Conservation (phyloP, 352 stramenopile genomes). For the Peronospora tabacina region DNA sequence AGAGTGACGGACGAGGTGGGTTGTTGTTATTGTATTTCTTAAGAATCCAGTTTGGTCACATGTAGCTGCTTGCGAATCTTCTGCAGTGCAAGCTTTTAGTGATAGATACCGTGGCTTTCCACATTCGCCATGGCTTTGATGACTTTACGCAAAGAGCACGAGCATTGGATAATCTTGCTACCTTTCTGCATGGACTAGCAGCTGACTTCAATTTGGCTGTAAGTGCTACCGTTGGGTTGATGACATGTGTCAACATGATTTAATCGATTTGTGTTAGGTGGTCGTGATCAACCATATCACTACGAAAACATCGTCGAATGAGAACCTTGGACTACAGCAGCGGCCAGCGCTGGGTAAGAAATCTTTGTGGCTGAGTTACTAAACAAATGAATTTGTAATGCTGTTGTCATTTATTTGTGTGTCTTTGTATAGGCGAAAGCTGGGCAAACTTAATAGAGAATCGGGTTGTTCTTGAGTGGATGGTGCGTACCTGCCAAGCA, state of each 20-base stretch:
- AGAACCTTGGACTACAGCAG: constrained; percentile 14
- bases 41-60: not conserved
- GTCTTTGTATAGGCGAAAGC: constrained; percentile 40
- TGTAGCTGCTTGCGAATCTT: not conserved
- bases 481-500: constrained; percentile 29
- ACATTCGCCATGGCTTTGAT: constrained; percentile 86
- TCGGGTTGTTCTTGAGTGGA: constrained; percentile 55
- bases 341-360: constrained; percentile 29
- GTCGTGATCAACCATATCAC: constrained; percentile 72
- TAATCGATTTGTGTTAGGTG: constrained; percentile 25
- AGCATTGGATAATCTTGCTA: constrained; percentile 64
- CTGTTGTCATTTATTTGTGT: not conserved
- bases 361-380: not conserved
- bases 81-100: constrained; percentile 81
- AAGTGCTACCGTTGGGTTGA: constrained; percentile 3
- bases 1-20: constrained; percentile 28
- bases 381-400: not conserved
- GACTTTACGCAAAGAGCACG: constrained; percentile 57
- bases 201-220: constrained; percentile 50
- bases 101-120: constrained; percentile 92
- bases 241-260: not conserved
- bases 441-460: constrained; percentile 64
- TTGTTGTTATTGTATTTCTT: not conserved
- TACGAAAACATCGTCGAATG: constrained; percentile 29
- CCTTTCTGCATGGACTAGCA: constrained; percentile 54